Base-by-base conservation (phyloP, 768 basidiomycete genomes). In the Mrakia blollopis region DNA sequence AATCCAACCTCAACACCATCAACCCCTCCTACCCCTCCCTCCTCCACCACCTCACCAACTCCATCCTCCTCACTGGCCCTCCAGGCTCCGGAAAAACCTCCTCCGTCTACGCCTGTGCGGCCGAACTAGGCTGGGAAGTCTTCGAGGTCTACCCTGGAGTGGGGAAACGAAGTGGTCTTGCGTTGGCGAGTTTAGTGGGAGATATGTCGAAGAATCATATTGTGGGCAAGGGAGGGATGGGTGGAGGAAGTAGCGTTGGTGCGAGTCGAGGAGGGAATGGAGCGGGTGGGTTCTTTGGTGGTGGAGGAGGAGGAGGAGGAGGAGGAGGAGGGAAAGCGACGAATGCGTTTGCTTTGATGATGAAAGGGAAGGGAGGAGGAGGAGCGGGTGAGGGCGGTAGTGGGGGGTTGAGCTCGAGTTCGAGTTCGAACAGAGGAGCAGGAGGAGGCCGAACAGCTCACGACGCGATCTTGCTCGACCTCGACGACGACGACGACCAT, bases 101-200 rank as follows among this genome's bases (percentile, higher is more conserved):
- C 1, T 88, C 93, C 30, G 91, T 97, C 2, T 94, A 97, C 83
- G 94, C 96, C 0, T 95, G 94, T 81, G 93, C 94, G 7, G 89
- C 90, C 73, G 96, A 99, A 84, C 86, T 99, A 47, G 93, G 90
- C 21, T 99, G 93, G 92, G 92, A 95, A 70, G 89, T 98, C 18
- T 97, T 98, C 81, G 97, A 99, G 83, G 94, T 98, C 18, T 91
- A 94, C 84, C 92, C 97, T 35, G 97, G 97, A 3, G 90, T 95
- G 72, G 94, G 94, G n/a, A 91, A 88, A 81, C 88, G 97, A 50
- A 91, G 89, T 78, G 92, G 91, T 9, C 86, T 89, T 35, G 92
- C 89, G 80, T 85, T 99, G 79, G 89, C 91, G 75, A 86, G 87
- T 76, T 87, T 94, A 79, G 88, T 98, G 67, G 97, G 97, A 21